A percentile compares a stretch with the other conserved stretches of the same genome.
These are phyloP conservation scores for Pyrrhoderma lamaoense DNA, from an alignment of 1,284 basidiomycete genomes.

Conservation along the genomic window DNA sequence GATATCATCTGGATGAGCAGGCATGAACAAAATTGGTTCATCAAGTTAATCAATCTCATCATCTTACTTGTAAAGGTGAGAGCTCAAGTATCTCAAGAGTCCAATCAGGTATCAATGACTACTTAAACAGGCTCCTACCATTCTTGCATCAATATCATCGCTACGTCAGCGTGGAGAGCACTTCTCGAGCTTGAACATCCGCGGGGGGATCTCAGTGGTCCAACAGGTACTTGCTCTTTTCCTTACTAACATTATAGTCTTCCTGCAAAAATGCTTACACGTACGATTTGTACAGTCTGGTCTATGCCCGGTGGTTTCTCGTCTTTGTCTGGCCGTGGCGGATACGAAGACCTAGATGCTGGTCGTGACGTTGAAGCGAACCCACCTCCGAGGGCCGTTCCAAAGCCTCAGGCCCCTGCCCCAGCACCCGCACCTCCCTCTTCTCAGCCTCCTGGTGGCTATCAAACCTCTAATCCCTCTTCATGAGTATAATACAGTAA, in stretches of 20 bases:
- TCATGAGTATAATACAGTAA: too few species aligned
- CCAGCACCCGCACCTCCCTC: not conserved
- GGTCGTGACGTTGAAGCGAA: slow-evolving; percentile 31
- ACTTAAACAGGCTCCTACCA: slow-evolving; percentile 44
- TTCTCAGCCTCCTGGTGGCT: slow-evolving; percentile 14
- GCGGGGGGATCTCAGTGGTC: slow-evolving; percentile 48
- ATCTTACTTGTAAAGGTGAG: slow-evolving; percentile 60
- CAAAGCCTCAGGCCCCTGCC: not conserved
- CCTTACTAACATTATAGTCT: slow-evolving; percentile 5
- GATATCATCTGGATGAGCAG: slow-evolving; percentile 66
- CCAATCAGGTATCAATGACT: not conserved
- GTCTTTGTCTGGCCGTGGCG: slow-evolving; percentile 41
- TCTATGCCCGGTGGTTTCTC: slow-evolving; percentile 77
- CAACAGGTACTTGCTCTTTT: slow-evolving; percentile 45
- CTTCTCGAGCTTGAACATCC: slow-evolving; percentile 49
- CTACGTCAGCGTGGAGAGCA: slow-evolving; percentile 58
- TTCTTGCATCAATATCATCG: slow-evolving; percentile 45
- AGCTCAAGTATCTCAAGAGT: slow-evolving; percentile 1
- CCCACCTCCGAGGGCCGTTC: slow-evolving; percentile 14
- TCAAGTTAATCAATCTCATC: slow-evolving; percentile 50
- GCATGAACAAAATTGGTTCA: slow-evolving; percentile 47
- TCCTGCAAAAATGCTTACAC: slow-evolving; percentile 2
- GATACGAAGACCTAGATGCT: slow-evolving; percentile 71
- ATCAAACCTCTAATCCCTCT: slow-evolving; percentile 7
- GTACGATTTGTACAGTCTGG: slow-evolving; percentile 50